Conservation (phyloP, 2,329 filamentous ascomycete genomes). For the Aureobasidium sp. region DNA sequence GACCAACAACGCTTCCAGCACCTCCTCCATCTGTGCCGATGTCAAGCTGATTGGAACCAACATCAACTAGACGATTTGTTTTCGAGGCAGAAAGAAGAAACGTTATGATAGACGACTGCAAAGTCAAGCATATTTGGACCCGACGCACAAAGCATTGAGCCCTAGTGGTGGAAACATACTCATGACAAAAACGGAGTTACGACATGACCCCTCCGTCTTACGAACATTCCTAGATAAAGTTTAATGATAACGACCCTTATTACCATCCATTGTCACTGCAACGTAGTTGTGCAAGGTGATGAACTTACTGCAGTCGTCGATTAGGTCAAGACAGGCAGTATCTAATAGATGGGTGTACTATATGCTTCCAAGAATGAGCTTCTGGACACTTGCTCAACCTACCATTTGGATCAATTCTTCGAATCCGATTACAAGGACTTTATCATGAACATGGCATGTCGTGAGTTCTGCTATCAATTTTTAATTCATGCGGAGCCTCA, state of each 20-base stretch:
- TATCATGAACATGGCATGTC: no score
- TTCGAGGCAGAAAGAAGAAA: background rate
- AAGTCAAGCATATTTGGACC: background rate
- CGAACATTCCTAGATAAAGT: slow-evolving; percentile 1
- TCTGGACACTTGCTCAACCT: no score
- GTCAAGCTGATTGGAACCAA: slow-evolving; percentile 3
- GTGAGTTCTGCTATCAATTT: no score
- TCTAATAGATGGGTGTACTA: no score
- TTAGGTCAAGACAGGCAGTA: no score
- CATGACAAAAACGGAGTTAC: background rate
- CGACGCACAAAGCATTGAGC: background rate
- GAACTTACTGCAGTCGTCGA: no score
- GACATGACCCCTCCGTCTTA: background rate
- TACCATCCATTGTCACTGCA: background rate
- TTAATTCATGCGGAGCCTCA: background rate
- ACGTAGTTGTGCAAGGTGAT: background rate
- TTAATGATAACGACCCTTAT: slow-evolving; percentile 2
- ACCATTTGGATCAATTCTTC: no score
- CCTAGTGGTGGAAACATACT: background rate
- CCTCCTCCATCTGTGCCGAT: background rate
- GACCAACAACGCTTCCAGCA: background rate
- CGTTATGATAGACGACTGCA: background rate
- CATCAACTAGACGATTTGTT: background rate
- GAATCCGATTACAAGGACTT: background rate
- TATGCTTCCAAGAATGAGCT: no score